phyloP scores from a whole-genome alignment of 345 rosid species.

The Ceriops zippeliana region DNA sequence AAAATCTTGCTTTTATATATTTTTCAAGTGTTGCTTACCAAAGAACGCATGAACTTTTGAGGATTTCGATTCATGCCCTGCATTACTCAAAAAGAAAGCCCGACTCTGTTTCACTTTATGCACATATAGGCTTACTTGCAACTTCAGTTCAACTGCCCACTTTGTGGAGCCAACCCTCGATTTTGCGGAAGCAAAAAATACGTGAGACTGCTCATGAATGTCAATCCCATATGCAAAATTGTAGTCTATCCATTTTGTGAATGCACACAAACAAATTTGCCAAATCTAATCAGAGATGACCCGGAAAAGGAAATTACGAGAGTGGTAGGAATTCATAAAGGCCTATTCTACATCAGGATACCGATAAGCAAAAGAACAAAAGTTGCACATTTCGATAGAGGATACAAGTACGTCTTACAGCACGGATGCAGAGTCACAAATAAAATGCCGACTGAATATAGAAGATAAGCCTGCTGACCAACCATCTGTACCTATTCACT shows the following conservation, averaged over 20 bases:
- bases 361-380: neutral
- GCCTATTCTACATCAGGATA: conserved; percentile 20
- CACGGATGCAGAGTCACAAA: conserved; percentile 22
- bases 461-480: conserved; percentile 1
- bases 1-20: too few relatives aligned
- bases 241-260: neutral
- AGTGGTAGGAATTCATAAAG: conserved; percentile 2
- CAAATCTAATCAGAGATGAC: conserved; percentile 12
- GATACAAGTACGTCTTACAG: conserved; percentile 27
- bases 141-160: too few relatives aligned
- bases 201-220: too few relatives aligned
- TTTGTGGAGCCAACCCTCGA: too few relatives aligned
- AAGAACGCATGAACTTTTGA: too few relatives aligned
- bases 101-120: too few relatives aligned
- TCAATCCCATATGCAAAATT: neutral
- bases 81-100: too few relatives aligned
- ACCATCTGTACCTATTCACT: conserved; percentile 43
- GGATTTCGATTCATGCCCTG: too few relatives aligned
- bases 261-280: conserved; percentile 5
- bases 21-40: too few relatives aligned
- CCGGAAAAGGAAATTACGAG: conserved; percentile 10
- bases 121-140: too few relatives aligned
- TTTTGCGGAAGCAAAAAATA: too few relatives aligned
- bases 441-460: conserved; percentile 17
- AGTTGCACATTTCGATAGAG: neutral